Evolutionary conservation across 768 basidiomycete genomes (phyloP).

Genomic region (Tylopilus subfusipes): DNA sequence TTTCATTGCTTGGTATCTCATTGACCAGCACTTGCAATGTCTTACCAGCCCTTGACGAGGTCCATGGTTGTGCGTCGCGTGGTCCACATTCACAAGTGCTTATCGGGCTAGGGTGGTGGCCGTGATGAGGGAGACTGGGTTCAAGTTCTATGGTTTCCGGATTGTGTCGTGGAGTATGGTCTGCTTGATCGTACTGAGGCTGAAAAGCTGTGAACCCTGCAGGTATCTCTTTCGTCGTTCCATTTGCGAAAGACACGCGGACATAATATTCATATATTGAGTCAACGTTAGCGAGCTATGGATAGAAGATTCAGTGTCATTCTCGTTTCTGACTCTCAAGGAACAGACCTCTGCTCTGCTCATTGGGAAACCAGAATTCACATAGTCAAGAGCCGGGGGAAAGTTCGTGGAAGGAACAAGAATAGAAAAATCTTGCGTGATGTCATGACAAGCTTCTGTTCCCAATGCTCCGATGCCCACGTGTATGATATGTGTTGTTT

Average conservation of each 20-base stretch:
- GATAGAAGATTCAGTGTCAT: neutral
- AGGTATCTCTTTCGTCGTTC: constrained; percentile 10
- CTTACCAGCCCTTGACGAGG: too few species aligned
- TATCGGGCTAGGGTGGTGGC: too few species aligned
- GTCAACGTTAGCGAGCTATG: neutral
- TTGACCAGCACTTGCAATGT: too few species aligned
- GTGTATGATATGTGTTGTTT: constrained; percentile 7
- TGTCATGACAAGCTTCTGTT: neutral
- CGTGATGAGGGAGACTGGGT: too few species aligned
- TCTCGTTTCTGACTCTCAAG: neutral
- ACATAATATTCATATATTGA: constrained; percentile 20
- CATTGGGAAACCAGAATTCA: too few species aligned
- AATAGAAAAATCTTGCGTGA: constrained; percentile 12
- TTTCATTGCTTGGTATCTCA: too few species aligned
- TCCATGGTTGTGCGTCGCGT: too few species aligned
- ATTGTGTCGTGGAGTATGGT: neutral
- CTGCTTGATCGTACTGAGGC: constrained; percentile 1
- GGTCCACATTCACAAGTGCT: too few species aligned
- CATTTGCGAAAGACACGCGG: constrained; percentile 13
- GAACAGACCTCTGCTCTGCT: neutral
- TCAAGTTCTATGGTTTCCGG: neutral
- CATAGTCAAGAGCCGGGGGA: constrained; percentile 12
- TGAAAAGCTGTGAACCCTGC: constrained; percentile 21
- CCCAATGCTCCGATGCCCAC: too few species aligned
- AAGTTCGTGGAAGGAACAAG: constrained; percentile 22